Evolutionary conservation across 345 rosid genomes (phyloP), one percentile per base, ranked within the genome.

Genomic region (Citropsis articulata): DNA sequence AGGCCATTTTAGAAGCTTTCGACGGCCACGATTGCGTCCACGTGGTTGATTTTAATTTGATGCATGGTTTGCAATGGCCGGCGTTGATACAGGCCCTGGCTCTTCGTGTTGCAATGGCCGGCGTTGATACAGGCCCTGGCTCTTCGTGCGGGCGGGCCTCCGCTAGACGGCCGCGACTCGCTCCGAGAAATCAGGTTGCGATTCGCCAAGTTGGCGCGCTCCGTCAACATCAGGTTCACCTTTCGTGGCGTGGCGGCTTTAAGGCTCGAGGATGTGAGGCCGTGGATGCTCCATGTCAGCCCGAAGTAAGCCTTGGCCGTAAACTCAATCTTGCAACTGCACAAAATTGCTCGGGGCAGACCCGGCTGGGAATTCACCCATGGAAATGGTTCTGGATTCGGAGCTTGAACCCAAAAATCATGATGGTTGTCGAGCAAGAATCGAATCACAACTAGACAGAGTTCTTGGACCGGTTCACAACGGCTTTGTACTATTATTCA

Each of bases 31-130:
- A 89, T 84, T 81, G 89, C 56, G 95, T 95, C 55, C 98, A 95
- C 90, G 95, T 95, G 13, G 85, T 95, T 14, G 98, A 95, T 76
- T 82, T 95, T 75, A 90, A 90, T 81, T 80, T 95, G 77, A 93
- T 87, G 88, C 97, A 95, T 81, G 98, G 98, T 72, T 74, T 93
- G 72, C 98, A 95, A 77, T 95, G 98, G n/a, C n/a, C n/a, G n/a
- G n/a, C n/a, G n/a, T n/a, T n/a, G n/a, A n/a, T n/a, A n/a, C n/a
- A n/a, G n/a, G n/a, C n/a, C n/a, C n/a, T n/a, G n/a, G n/a, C n/a
- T n/a, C n/a, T n/a, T n/a, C n/a, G n/a, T n/a, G n/a, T n/a, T n/a
- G n/a, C n/a, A n/a, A n/a, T n/a, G n/a, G n/a, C n/a, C n/a, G n/a
- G n/a, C n/a, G n/a, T n/a, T n/a, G n/a, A n/a, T n/a, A n/a, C n/a